Base-by-base conservation (phyloP, 441 rosid genomes). In the Cnidoscolus chayamansa region DNA sequence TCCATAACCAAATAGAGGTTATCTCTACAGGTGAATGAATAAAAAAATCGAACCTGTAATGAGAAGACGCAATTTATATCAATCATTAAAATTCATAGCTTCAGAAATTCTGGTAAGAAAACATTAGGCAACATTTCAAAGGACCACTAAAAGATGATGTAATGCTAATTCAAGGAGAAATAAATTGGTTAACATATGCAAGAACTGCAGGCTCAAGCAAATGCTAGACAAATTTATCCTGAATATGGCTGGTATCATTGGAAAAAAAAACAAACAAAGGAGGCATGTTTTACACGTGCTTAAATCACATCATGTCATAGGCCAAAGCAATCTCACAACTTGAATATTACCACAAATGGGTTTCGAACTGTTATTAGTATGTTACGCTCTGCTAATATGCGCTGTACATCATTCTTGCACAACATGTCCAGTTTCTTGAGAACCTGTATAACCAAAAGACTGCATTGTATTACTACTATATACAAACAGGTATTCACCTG, bases 1-100 rank as follows among this genome's bases (percentile, higher is more conserved):
- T 92, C 97, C 97, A 92, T 92, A 59, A 92, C 97, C 85, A 92
- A 81, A 80, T 92, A 92, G 67, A 92, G 93, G 79, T 92, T 90
- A 80, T 92, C 95, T 78, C 95, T 83, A 81, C 95, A 88, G 65
- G 97, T 82, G 86, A 92, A 92, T 53, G 97, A 92, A 83, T 90
- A 92, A 73, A 85, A 92, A 75, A 92, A 92, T 6, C 92, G 88
- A 76, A 92, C 95, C 97, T 89, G 91, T 83, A 87, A 72, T 54
- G 40, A 73, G 35, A 81, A 77, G 71, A 77, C 67, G 75, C 15
- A 55, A 72, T 71, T 82, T 82, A 67, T 79, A 20, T 71, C 72
- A 65, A 68, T 32, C 55, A 65, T 16, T 51, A 1, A 70, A 76
- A 20, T 72, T 55, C 63, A 57, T 16, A 70, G 74, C 65, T 79